These are phyloP conservation scores for Pleochaeta shiraiana DNA, from an alignment of 2,329 filamentous ascomycete species.

Conservation along the genomic window DNA sequence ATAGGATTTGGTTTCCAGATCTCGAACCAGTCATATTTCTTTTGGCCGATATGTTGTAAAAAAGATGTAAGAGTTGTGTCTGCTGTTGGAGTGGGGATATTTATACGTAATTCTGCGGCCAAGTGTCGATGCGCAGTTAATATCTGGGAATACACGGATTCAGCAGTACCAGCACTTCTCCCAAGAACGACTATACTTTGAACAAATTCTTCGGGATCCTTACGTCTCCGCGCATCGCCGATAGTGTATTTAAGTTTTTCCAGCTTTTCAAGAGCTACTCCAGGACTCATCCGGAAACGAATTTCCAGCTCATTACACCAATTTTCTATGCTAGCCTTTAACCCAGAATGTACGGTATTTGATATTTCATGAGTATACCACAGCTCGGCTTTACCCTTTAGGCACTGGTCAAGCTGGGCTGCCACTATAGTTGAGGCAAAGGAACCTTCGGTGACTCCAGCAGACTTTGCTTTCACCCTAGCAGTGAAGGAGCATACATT, in stretches of 20 bases:
- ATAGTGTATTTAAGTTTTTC: too few species aligned
- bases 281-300: too few species aligned
- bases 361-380: not conserved
- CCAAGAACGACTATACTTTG: too few species aligned
- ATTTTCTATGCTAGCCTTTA: too few species aligned
- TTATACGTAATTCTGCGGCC: not conserved
- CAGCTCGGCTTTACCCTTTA: not conserved
- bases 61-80: not conserved
- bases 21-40: not conserved
- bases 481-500: not conserved
- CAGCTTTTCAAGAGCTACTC: too few species aligned
- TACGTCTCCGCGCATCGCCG: too few species aligned
- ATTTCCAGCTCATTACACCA: too few species aligned
- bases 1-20: not conserved
- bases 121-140: too few species aligned
- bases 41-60: not conserved
- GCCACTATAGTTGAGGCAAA: not conserved
- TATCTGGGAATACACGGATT: too few species aligned
- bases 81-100: not conserved
- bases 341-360: too few species aligned
- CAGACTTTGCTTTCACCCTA: not conserved
- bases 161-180: too few species aligned
- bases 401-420: not conserved
- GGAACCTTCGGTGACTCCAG: not conserved
- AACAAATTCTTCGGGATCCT: too few species aligned